Percentiles rank a stretch among this genome's conserved stretches.
phyloP scores from a whole-genome alignment of 1,284 basidiomycete genomes.

The Hypsizygus ulmarius region DNA sequence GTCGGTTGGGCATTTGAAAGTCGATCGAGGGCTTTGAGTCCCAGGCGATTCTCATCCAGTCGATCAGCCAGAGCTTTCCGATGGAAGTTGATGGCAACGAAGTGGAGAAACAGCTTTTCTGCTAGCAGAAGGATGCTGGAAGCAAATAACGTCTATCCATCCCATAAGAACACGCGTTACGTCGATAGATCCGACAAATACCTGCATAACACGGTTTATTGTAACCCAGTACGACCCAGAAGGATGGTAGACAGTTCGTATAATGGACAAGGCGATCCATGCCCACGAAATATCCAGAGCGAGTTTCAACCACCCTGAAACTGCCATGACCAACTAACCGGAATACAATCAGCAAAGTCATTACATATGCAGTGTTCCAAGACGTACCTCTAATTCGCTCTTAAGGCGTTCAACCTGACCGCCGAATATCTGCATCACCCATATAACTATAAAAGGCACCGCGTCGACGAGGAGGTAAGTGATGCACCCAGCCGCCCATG shows the following conservation, averaged over 20 bases:
- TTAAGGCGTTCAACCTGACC: constrained; percentile 63
- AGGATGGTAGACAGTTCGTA: constrained; percentile 55
- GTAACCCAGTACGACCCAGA: constrained; percentile 64
- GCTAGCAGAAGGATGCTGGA: constrained; percentile 58
- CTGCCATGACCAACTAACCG: constrained; percentile 61
- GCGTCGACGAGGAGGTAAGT: constrained; percentile 66
- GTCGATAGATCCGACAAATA: constrained; percentile 18
- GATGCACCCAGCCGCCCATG: constrained; percentile 62
- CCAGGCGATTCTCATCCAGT: constrained; percentile 64
- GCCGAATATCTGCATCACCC: constrained; percentile 51
- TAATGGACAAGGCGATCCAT: constrained; percentile 68
- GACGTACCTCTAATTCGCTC: constrained; percentile 60
- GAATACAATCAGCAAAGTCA: not conserved
- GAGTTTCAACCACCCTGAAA: constrained; percentile 69
- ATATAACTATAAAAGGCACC: constrained; percentile 56
- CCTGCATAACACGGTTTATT: constrained; percentile 70
- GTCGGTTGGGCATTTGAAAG: constrained; percentile 62
- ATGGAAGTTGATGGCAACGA: constrained; percentile 78
- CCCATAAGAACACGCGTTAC: not conserved
- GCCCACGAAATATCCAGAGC: constrained; percentile 62
- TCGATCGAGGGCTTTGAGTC: constrained; percentile 64
- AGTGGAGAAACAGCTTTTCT: constrained; percentile 71
- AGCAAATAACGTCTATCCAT: constrained; percentile 58
- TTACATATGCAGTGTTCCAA: not conserved
- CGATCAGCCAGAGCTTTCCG: constrained; percentile 71